Evolutionary conservation across 2,329 filamentous ascomycete genomes (phyloP).

Genomic region (Chrysoporthe deuterocubensis): DNA sequence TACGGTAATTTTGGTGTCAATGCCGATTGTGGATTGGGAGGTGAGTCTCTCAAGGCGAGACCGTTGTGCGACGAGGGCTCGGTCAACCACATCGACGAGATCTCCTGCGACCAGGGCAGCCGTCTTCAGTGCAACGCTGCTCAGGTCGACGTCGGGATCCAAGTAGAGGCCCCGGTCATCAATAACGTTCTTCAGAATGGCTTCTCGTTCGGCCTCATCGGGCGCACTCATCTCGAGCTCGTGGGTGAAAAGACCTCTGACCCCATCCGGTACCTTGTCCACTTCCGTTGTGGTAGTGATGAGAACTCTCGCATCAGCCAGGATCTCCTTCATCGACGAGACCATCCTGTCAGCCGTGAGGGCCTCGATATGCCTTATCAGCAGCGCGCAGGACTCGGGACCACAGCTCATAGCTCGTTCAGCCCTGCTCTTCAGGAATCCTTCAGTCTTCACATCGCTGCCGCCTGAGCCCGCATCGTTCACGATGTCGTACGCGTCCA

Average conservation of each 20-base stretch:
- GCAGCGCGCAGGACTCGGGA: conserved; percentile 76
- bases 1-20: conserved; percentile 58
- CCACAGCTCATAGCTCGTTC: conserved; percentile 91
- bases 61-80: conserved; percentile 77
- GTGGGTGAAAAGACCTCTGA: conserved; percentile 90
- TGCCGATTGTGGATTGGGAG: conserved; percentile 42
- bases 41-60: conserved; percentile 77
- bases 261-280: conserved; percentile 89
- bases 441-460: conserved; percentile 92
- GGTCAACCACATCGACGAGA: conserved; percentile 89
- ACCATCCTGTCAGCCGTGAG: conserved; percentile 90
- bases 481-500: conserved; percentile 92
- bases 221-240: conserved; percentile 93
- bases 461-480: conserved; percentile 88
- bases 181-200: conserved; percentile 79
- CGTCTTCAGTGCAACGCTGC: conserved; percentile 88
- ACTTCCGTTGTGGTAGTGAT: conserved; percentile 95
- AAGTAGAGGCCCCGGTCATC: conserved; percentile 76
- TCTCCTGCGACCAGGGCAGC: conserved; percentile 94
- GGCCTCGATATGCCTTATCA: conserved; percentile 90
- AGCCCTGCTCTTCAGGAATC: conserved; percentile 82
- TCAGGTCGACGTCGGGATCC: conserved; percentile 81
- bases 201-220: conserved; percentile 89
- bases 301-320: conserved; percentile 78
- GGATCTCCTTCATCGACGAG: conserved; percentile 79